phyloP scores from a whole-genome alignment of 2,329 filamentous ascomycete genomes.

The Cladosporium sp. region DNA sequence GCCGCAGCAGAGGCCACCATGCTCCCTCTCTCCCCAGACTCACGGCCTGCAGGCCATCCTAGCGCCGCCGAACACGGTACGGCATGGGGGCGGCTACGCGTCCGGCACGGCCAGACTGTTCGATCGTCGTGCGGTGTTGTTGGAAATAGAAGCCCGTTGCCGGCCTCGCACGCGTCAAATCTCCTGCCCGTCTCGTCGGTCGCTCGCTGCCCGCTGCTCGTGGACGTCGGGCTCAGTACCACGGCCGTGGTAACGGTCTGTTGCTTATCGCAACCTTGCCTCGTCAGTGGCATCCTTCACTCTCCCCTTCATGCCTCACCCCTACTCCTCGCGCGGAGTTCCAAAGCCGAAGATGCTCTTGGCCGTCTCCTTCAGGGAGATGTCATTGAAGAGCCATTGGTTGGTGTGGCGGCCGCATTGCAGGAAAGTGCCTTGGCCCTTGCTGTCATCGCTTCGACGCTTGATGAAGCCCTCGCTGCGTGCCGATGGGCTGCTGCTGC shows the following conservation, averaged over 20 bases:
- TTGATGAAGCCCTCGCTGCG: conserved; percentile 4
- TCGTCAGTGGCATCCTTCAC: neutral
- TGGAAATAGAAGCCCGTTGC: neutral
- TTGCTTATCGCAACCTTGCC: neutral
- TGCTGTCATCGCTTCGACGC: conserved; percentile 9
- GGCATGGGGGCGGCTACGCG: neutral
- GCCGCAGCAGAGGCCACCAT: conserved; percentile 8
- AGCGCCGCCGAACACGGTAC: conserved; percentile 1
- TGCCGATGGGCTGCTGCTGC: neutral
- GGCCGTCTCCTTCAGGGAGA: conserved; percentile 42
- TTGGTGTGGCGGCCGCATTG: conserved; percentile 45
- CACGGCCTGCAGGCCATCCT: neutral
- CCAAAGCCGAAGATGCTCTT: conserved; percentile 21
- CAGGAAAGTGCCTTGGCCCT: conserved; percentile 15
- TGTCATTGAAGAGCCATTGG: conserved; percentile 46
- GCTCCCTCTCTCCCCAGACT: conserved; percentile 3
- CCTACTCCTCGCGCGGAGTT: too few relatives aligned
- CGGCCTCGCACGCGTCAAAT: neutral
- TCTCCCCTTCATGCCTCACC: too few relatives aligned
- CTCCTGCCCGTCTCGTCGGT: neutral
- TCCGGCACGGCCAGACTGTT: neutral
- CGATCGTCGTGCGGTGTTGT: neutral
- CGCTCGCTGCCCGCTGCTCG: too few relatives aligned
- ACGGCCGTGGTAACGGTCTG: too few relatives aligned
- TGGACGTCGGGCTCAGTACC: too few relatives aligned